Conservation (phyloP, 805 yeast species). For the Cephaloascus fragrans region DNA sequence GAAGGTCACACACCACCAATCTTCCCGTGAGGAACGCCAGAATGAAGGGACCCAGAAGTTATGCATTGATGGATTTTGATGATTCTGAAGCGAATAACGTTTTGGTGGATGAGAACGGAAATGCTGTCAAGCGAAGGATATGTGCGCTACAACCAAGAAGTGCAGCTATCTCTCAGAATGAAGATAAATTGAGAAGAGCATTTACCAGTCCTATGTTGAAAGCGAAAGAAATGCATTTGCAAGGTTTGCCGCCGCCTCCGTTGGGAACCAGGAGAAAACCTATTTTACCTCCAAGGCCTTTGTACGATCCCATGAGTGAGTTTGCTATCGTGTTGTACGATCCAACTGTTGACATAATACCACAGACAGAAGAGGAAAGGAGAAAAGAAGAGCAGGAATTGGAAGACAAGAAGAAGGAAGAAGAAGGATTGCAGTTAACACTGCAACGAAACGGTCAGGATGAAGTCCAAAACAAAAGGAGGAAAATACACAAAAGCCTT, state of each 20-base stretch:
- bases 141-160: conserved; percentile 9
- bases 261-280: conserved; percentile 72
- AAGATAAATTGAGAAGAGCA: background rate
- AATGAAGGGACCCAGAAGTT: conserved; percentile 24
- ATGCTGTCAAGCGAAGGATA: conserved; percentile 14
- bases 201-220: background rate
- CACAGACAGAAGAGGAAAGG: conserved; percentile 18
- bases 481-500: conserved; percentile 52
- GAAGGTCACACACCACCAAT: conserved; percentile 9
- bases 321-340: conserved; percentile 91
- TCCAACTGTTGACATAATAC: conserved; percentile 72
- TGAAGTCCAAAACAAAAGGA: conserved; percentile 17
- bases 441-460: conserved; percentile 3
- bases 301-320: conserved; percentile 93
- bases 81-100: too few relatives aligned
- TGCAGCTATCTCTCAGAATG: background rate
- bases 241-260: conserved; percentile 58
- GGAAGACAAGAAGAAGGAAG: conserved; percentile 11
- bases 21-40: conserved; percentile 14
- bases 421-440: conserved; percentile 7
- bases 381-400: conserved; percentile 15
- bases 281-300: conserved; percentile 72
- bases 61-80: conserved; percentile 25
- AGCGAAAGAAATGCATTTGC: background rate
- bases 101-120: conserved; percentile 24